Base-by-base conservation (phyloP, 768 basidiomycete species). In the Mycena floridula region DNA sequence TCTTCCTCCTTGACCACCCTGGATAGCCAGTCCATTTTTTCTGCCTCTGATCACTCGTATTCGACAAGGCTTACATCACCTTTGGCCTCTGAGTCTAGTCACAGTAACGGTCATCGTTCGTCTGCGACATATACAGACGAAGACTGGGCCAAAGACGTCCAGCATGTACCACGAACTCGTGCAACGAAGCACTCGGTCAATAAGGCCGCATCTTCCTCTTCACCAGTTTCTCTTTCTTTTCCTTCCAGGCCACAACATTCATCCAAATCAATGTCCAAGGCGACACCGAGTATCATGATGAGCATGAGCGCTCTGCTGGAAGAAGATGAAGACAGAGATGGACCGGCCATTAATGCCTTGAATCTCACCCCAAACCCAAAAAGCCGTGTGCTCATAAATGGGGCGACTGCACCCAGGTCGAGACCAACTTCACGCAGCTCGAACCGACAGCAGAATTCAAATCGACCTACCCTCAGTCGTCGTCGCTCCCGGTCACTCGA, bases 101-200 rank as follows among this genome's bases (percentile, higher is more conserved):
- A 54, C n/a, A 25, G 46, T 16, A 32, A 43, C n/a, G n/a, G n/a
- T n/a, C n/a, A n/a, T 27, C 47, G 49, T 37, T 51, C 58, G 45
- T 59, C 64, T 27, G 50, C 58, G 43, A 63, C 65, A 15, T 69
- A 70, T 55, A 73, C 72, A 3, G 74, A 78, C 53, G 70, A 79
- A 42, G 76, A 82, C 51, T 86, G 82, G 85, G 74, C 79, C 11
- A 76, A 72, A 49, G 83, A 86, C 40, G 75, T 83, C 15, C 84
- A 79, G 79, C 75, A 87, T 24, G 73, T 64, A 24, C 45, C 11
- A 25, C 36, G 11, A 37, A 50, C 16, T 15, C 38, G 40, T 16
- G 42, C 37, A 11, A 25, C 42, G 6, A 37, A 53, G 21, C n/a
- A 32, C 5, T 46, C 45, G 11, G 27, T 22, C 4, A 20, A 23